Percentiles rank a stretch among this genome's conserved stretches.
Conservation (phyloP, 352 stramenopile genomes). For the Pythium folliculosum region DNA sequence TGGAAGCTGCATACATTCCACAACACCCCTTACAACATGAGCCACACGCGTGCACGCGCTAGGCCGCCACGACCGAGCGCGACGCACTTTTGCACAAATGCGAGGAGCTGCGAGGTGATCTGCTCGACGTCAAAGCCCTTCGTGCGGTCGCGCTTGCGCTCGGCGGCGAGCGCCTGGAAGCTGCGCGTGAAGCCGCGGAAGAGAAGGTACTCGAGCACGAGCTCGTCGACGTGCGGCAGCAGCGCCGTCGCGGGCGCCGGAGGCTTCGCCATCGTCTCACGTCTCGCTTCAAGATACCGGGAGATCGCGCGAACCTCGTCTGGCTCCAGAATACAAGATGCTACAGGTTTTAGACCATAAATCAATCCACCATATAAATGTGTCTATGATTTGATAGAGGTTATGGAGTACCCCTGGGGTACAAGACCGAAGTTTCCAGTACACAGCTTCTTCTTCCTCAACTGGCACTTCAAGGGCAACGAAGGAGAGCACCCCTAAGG, state of each 20-base stretch:
- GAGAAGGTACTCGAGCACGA: constrained; percentile 87
- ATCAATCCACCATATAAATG: neutral
- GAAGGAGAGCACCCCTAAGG: no score
- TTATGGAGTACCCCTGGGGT: neutral
- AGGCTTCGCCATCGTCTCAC: constrained; percentile 21
- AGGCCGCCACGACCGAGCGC: no score
- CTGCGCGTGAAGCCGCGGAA: constrained; percentile 87
- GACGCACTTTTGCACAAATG: constrained; percentile 55
- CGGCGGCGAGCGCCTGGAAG: constrained; percentile 73
- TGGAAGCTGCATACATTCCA: constrained; percentile 49
- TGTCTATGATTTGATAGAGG: neutral
- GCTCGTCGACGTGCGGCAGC: constrained; percentile 79
- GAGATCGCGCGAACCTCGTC: neutral
- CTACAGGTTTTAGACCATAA: neutral
- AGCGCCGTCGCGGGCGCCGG: constrained; percentile 42
- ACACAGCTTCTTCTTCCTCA: neutral
- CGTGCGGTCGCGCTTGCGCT: constrained; percentile 72
- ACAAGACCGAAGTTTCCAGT: constrained; percentile 11
- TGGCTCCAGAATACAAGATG: neutral
- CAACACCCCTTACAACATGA: no score
- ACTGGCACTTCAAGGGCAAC: constrained; percentile 1
- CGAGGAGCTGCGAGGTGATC: constrained; percentile 68
- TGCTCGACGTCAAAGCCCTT: constrained; percentile 81
- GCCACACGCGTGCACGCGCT: no score
- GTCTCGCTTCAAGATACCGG: constrained; percentile 17